Percentiles rank a stretch among this genome's conserved stretches.
phyloP scores from a whole-genome alignment of 208 protist genomes.

The Acanthamoeba royreba region DNA sequence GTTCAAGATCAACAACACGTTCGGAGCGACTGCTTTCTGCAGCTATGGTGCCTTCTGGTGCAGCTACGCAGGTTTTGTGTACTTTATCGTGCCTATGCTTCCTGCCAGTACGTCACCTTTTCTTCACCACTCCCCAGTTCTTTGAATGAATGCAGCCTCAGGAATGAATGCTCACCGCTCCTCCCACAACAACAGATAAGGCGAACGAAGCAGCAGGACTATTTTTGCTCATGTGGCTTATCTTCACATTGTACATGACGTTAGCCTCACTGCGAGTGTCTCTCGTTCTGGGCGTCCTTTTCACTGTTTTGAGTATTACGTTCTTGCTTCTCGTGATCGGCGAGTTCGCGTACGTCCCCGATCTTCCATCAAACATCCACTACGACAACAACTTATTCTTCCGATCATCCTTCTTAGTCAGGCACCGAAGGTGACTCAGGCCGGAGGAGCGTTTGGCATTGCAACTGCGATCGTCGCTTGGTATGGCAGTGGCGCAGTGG shows the following conservation, averaged over 20 bases:
- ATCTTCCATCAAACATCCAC: neutral
- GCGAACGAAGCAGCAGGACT: neutral
- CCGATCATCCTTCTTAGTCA: neutral
- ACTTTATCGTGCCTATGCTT: slow-evolving; percentile 21
- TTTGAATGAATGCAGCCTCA: too few species aligned
- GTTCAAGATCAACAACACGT: neutral
- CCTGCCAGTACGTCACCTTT: neutral
- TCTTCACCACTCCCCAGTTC: neutral
- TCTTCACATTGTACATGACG: slow-evolving; percentile 36
- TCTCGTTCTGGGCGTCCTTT: neutral
- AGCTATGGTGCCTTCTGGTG: slow-evolving; percentile 41
- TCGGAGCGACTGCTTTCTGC: slow-evolving; percentile 2
- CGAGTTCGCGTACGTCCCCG: neutral
- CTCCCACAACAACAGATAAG: too few species aligned
- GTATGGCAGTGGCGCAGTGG: neutral
- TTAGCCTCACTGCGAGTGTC: neutral
- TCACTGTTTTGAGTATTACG: neutral
- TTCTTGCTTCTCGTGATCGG: neutral
- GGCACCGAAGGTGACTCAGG: neutral
- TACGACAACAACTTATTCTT: too few species aligned
- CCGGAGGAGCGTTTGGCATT: neutral
- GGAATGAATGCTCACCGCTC: too few species aligned
- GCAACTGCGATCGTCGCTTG: neutral
- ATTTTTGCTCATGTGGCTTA: slow-evolving; percentile 14
- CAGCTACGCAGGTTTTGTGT: slow-evolving; percentile 6